These are phyloP conservation scores for Scedosporium apiospermum DNA, from an alignment of 2,329 filamentous ascomycete species.

Conservation along the genomic window DNA sequence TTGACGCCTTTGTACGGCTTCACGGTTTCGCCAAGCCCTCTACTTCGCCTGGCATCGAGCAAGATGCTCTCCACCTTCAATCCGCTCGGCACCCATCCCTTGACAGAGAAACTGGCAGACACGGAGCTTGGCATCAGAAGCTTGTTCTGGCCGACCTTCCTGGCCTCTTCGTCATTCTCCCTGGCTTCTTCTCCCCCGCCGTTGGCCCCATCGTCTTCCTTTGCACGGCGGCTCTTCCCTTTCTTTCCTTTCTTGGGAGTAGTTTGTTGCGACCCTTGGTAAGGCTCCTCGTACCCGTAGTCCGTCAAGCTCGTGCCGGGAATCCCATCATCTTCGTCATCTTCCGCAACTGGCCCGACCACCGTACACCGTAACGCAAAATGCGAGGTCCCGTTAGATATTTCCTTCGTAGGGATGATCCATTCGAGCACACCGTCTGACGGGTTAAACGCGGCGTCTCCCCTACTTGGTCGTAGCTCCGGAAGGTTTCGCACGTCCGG, in stretches of 20 bases:
- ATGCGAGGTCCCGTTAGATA: conserved; percentile 54
- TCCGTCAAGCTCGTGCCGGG: conserved; percentile 41
- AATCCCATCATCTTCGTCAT: conserved; percentile 37
- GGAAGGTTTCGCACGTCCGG: conserved; percentile 70
- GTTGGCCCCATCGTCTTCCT: conserved; percentile 16
- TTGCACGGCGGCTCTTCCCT: conserved; percentile 14
- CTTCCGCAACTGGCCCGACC: conserved; percentile 48
- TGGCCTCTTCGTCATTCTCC: conserved; percentile 36
- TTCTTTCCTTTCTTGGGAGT: conserved; percentile 7
- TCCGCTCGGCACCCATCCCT: conserved; percentile 60
- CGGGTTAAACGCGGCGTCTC: conserved; percentile 74
- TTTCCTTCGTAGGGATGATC: conserved; percentile 71
- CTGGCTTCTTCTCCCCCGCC: conserved; percentile 19
- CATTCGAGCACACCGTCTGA: conserved; percentile 69
- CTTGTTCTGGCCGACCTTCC: conserved; percentile 57
- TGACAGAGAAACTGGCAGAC: conserved; percentile 61
- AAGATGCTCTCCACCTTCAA: conserved; percentile 59
- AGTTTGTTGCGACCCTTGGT: conserved; percentile 31
- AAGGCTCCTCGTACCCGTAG: conserved; percentile 46
- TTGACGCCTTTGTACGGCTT: conserved; percentile 98
- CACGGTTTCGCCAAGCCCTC: conserved; percentile 75
- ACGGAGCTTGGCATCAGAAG: conserved; percentile 74
- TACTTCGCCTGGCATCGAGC: conserved; percentile 68
- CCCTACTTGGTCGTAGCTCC: conserved; percentile 70
- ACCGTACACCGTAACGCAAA: conserved; percentile 75